Percentiles rank a stretch among this genome's conserved stretches.
Evolutionary conservation across 257 asterid species (phyloP).

Genomic region (Primulina huaijiensis): DNA sequence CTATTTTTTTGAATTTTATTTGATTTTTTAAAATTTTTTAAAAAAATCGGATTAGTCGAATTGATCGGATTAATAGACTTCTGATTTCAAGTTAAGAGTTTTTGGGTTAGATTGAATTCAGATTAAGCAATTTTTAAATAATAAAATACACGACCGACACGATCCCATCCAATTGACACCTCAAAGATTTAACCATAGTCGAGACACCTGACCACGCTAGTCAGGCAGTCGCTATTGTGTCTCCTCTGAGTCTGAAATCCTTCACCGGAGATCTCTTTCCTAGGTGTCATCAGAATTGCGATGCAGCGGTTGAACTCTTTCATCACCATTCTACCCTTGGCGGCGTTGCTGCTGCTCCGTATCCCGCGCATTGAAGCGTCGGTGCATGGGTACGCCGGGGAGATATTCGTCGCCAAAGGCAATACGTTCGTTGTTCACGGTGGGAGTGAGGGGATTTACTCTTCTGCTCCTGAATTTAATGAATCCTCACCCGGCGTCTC

Average conservation of each 20-base stretch:
- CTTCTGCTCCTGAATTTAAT: slow-evolving; percentile 56
- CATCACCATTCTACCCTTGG: slow-evolving; percentile 23
- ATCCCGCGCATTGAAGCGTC: slow-evolving; percentile 46
- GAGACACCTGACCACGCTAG: slow-evolving; percentile 19
- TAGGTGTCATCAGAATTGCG: slow-evolving; percentile 28
- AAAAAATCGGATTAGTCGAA: too few species aligned
- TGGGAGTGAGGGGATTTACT: slow-evolving; percentile 93
- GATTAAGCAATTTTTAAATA: too few species aligned
- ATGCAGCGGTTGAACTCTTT: slow-evolving; percentile 46
- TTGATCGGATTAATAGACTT: too few species aligned
- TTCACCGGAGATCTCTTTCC: slow-evolving; percentile 24
- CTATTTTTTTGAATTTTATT: too few species aligned
- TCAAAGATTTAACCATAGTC: slow-evolving; percentile 12
- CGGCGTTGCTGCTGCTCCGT: slow-evolving; percentile 20
- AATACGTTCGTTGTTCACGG: slow-evolving; percentile 91
- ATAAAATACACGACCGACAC: too few species aligned
- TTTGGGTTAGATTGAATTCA: too few species aligned
- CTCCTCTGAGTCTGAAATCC: background rate
- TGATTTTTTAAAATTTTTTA: too few species aligned
- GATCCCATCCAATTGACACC: too few species aligned
- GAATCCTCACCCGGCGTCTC: slow-evolving; percentile 70
- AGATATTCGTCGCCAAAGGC: slow-evolving; percentile 61
- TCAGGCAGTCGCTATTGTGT: background rate
- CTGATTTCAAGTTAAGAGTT: too few species aligned
- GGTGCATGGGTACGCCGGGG: slow-evolving; percentile 67